These are phyloP conservation scores for Inga leiocalycina DNA, from an alignment of 306 rosid species.

Conservation along the genomic window DNA sequence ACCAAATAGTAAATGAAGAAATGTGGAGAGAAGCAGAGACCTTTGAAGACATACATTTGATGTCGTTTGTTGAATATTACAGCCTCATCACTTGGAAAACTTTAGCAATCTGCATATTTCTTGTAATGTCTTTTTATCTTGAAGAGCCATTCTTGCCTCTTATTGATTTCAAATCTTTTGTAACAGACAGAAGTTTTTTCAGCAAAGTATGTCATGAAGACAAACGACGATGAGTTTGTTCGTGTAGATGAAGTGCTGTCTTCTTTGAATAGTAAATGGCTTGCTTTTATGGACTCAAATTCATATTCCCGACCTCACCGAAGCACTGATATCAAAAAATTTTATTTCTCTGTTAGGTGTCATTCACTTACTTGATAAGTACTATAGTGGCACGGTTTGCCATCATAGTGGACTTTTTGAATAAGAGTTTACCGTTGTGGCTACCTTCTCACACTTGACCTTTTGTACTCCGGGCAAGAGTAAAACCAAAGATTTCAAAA, in stretches of 20 bases:
- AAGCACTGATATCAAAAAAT: slow-evolving; percentile 67
- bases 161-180: slow-evolving; percentile 38
- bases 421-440: no score
- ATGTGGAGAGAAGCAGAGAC: slow-evolving; percentile 91
- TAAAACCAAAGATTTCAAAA: no score
- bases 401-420: no score
- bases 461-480: no score
- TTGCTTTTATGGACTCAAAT: slow-evolving; percentile 90
- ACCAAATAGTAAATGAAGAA: slow-evolving; percentile 90
- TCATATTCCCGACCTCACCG: slow-evolving; percentile 91
- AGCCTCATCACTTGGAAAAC: slow-evolving; percentile 97
- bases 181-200: slow-evolving; percentile 93
- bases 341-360: no score
- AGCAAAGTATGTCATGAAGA: slow-evolving; percentile 96
- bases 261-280: slow-evolving; percentile 68
- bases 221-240: slow-evolving; percentile 95
- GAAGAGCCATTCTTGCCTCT: slow-evolving; percentile 26
- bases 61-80: slow-evolving; percentile 99
- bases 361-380: no score
- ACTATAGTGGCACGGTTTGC: no score
- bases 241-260: slow-evolving; percentile 89
- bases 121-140: slow-evolving; percentile 60
- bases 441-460: no score
- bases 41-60: slow-evolving; percentile 87
- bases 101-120: slow-evolving; percentile 89